Percentiles rank a stretch among this genome's conserved stretches.
Evolutionary conservation across 2,329 filamentous ascomycete species (phyloP).

Genomic region (Xylaria hypoxylon): DNA sequence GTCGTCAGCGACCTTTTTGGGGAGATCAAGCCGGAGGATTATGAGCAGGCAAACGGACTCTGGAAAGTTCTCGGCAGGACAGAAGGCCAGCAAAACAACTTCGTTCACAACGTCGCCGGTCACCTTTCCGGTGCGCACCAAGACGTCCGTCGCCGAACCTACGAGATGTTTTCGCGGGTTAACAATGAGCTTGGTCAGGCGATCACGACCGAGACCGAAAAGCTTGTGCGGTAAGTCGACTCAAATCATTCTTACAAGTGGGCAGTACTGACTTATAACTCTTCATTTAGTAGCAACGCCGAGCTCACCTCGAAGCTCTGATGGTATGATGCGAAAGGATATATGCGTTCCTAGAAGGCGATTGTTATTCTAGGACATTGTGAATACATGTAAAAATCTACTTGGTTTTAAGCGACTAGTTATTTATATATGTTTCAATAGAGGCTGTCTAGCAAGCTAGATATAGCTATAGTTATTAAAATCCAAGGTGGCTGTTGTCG

Average conservation of each 20-base stretch:
- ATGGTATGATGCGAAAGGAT: background rate
- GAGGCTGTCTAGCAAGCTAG: too few species aligned
- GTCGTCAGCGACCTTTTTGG: slow-evolving; percentile 38
- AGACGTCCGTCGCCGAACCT: slow-evolving; percentile 68
- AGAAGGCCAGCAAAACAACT: slow-evolving; percentile 70
- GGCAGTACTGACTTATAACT: background rate
- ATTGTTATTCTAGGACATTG: too few species aligned
- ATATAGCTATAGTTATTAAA: too few species aligned
- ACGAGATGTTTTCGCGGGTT: slow-evolving; percentile 71
- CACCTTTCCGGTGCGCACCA: slow-evolving; percentile 66
- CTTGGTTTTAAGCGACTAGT: too few species aligned
- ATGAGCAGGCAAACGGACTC: slow-evolving; percentile 54
- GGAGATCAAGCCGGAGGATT: slow-evolving; percentile 62
- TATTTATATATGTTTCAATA: too few species aligned
- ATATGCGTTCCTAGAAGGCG: too few species aligned
- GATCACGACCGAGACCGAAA: slow-evolving; percentile 66
- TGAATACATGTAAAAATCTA: too few species aligned
- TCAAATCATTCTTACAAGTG: background rate
- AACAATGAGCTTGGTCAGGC: slow-evolving; percentile 63
- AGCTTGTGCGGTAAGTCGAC: slow-evolving; percentile 31
- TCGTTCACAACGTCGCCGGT: slow-evolving; percentile 68
- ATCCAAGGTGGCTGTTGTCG: too few species aligned
- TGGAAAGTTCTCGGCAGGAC: slow-evolving; percentile 62
- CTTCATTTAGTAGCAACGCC: background rate
- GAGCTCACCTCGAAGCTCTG: background rate